These are phyloP conservation scores for Cercospora citrullina DNA, from an alignment of 2,329 filamentous ascomycete species.

Conservation along the genomic window DNA sequence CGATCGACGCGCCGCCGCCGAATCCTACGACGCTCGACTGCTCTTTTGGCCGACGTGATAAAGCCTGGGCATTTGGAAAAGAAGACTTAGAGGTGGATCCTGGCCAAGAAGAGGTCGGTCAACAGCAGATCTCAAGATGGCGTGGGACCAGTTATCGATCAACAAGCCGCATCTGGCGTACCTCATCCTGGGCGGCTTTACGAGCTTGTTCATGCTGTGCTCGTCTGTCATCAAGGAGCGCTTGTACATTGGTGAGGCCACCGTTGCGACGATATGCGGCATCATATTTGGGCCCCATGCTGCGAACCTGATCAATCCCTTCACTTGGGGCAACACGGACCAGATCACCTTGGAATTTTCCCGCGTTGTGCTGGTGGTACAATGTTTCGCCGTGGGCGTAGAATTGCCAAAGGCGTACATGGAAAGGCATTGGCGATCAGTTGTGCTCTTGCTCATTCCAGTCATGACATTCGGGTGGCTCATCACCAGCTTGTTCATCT, in stretches of 20 bases:
- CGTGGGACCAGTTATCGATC: conserved; percentile 78
- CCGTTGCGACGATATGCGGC: conserved; percentile 83
- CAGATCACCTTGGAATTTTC: conserved; percentile 88
- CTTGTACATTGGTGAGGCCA: conserved; percentile 97
- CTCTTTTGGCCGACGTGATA: conserved; percentile 14
- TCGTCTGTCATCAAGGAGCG: conserved; percentile 98
- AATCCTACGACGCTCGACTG: conserved; percentile 22
- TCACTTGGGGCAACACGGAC: conserved; percentile 77
- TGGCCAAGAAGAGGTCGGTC: background rate
- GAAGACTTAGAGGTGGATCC: background rate
- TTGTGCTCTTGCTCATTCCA: conserved; percentile 80
- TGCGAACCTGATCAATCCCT: conserved; percentile 75
- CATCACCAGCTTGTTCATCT: conserved; percentile 88
- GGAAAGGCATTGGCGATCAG: conserved; percentile 96
- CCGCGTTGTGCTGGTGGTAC: conserved; percentile 83
- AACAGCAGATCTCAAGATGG: conserved; percentile 54
- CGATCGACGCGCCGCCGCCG: conserved; percentile 20
- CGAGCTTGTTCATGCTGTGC: conserved; percentile 95
- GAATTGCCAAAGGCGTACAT: conserved; percentile 93
- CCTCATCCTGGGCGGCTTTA: conserved; percentile 97
- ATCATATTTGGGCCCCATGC: conserved; percentile 87
- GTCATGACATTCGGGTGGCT: conserved; percentile 98
- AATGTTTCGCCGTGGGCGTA: conserved; percentile 89
- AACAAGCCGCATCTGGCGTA: conserved; percentile 97
- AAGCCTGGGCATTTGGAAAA: background rate